Conservation (phyloP, 331 rosid species). For the Quercus lobata region DNA sequence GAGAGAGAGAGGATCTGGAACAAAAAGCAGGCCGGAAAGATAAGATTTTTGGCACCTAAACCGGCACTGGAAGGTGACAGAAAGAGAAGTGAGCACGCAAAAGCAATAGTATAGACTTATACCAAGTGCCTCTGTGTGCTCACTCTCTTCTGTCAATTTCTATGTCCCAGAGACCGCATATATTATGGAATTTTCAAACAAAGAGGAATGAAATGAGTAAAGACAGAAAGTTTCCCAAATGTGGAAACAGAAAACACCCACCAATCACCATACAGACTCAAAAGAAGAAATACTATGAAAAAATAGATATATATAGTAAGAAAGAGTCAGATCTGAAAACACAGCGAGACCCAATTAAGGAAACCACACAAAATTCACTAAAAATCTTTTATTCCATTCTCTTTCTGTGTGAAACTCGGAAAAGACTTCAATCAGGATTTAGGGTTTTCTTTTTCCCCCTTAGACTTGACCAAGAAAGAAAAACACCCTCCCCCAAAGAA, state of each 20-base stretch:
- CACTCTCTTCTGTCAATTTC: conserved; percentile 99
- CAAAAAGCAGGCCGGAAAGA: conserved; percentile 21
- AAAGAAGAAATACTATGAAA: not conserved
- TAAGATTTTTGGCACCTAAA: not conserved
- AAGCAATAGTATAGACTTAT: conserved; percentile 51
- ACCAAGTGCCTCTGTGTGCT: conserved; percentile 80
- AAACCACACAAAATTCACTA: conserved; percentile 11
- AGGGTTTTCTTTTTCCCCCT: conserved; percentile 24
- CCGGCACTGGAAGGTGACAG: conserved; percentile 66
- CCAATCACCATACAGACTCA: not conserved
- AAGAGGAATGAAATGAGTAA: not conserved
- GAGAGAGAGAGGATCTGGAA: conserved; percentile 17
- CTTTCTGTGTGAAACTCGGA: not conserved
- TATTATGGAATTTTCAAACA: not conserved
- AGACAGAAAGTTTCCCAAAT: conserved; percentile 10
- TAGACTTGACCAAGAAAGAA: not conserved
- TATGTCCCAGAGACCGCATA: conserved; percentile 27
- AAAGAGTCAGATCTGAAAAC: conserved; percentile 53
- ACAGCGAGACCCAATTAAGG: conserved; percentile 19
- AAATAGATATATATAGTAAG: not conserved
- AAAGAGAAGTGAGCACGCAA: conserved; percentile 90
- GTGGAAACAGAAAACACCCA: conserved; percentile 1
- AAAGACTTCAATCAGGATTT: conserved; percentile 2
- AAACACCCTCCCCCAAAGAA: not conserved
- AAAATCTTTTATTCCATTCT: conserved; percentile 8